Evolutionary conservation across 2,329 filamentous ascomycete species (phyloP).

Genomic region (Colletotrichum sp.): DNA sequence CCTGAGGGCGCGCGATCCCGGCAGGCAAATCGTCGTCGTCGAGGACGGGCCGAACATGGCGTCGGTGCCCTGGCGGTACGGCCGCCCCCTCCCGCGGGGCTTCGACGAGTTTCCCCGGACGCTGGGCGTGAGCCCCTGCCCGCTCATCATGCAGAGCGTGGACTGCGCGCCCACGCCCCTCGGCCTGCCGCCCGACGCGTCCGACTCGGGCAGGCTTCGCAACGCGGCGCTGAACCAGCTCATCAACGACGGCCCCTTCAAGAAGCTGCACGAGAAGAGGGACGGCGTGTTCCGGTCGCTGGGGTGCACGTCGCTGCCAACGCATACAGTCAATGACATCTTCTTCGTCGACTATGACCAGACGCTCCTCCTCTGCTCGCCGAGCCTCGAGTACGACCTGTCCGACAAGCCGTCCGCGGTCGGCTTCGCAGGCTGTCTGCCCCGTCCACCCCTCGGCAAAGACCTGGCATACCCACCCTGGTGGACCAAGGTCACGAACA

Average conservation of each 20-base stretch:
- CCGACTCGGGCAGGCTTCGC: background rate
- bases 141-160: background rate
- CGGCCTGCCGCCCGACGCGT: background rate
- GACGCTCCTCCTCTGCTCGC: background rate
- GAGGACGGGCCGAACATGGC: background rate
- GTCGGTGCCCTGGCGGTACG: background rate
- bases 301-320: background rate
- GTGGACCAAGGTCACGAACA: background rate
- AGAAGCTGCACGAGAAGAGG: background rate
- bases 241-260: background rate
- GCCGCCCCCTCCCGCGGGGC: background rate
- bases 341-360: background rate
- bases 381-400: background rate
- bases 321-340: background rate
- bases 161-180: background rate
- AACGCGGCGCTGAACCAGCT: background rate
- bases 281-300: background rate
- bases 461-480: background rate
- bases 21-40: background rate
- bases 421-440: background rate
- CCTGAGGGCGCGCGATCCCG: background rate
- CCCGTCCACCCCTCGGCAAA: background rate
- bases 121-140: background rate
- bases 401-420: background rate
- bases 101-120: background rate